These are phyloP conservation scores for Ceratobasidium sp. DNA, from an alignment of 1,284 basidiomycete genomes.

Conservation along the genomic window DNA sequence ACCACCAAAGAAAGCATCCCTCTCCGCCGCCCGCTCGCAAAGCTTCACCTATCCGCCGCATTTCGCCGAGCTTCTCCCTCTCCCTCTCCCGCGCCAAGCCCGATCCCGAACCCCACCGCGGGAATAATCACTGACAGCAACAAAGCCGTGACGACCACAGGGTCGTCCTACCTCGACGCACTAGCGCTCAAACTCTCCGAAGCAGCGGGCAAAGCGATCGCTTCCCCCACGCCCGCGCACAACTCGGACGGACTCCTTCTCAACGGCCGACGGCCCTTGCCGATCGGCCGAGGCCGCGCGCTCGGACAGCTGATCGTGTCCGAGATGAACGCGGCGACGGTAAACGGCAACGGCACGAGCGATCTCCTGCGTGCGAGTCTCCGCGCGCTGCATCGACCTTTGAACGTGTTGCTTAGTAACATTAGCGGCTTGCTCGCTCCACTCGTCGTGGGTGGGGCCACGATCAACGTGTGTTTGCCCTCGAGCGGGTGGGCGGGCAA, in stretches of 20 bases:
- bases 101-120: not conserved
- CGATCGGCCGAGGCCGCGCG: constrained; percentile 73
- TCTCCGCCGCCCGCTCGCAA: constrained; percentile 27
- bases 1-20: constrained; percentile 22
- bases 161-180: constrained; percentile 82
- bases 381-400: constrained; percentile 77
- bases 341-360: constrained; percentile 66
- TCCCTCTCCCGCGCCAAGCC: constrained; percentile 37
- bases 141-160: constrained; percentile 52
- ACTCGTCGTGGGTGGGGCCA: too few species aligned
- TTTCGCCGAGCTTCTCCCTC: constrained; percentile 44
- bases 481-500: too few species aligned
- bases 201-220: constrained; percentile 80
- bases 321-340: constrained; percentile 60
- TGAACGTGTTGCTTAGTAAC: constrained; percentile 69
- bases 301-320: constrained; percentile 66
- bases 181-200: constrained; percentile 82
- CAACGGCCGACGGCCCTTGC: constrained; percentile 75
- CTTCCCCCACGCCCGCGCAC: constrained; percentile 64
- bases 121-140: too few species aligned
- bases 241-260: constrained; percentile 64
- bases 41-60: constrained; percentile 16
- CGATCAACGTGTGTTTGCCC: too few species aligned
- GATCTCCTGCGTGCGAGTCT: constrained; percentile 78
- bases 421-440: too few species aligned